Base-by-base conservation (phyloP, 78 protist species). In the Polysphondylium violaceum region DNA sequence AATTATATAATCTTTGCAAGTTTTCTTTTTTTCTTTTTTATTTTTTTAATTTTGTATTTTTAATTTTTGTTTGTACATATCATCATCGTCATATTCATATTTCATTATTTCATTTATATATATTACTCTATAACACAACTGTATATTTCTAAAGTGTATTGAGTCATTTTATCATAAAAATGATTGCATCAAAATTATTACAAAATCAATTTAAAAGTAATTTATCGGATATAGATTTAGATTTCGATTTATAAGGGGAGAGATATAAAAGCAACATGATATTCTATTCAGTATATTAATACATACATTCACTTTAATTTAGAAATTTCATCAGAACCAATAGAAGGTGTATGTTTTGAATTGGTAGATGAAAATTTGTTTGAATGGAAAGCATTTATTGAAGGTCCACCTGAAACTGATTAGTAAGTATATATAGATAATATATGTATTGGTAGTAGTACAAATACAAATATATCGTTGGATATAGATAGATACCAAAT, bases 331-430 rank as follows among this genome's bases (percentile, higher is more conserved):
- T 63, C 85, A 40, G 93, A 87, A 36, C 93, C 93, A 29, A 41
- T 87, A 8, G 93, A 87, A 7, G 93, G 93, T 23, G 63, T 35
- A 40, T 2, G 56, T 40, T 41, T 87, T 38, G 87, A 76, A 16
- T 36, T 69, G 8, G 83, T 69, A 12, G 94, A 74, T n/a, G 77
- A 60, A 3, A 53, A 88, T 27, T n/a, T 88, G 35, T 77, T 53
- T 63, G 55, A 51, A 38, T 88, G 94, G 94, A 50, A 43, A 35
- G 77, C 86, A 44, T 75, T 58, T 41, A 29, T 93, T 25, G 89
- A 79, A 31, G 96, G 96, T 35, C 93, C 96, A 53, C 50, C 79
- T 31, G 76, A 77, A 25, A 83, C 93, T 6, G 76, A 74, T 23
- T 93, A 83, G 94, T 90, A 55, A 17, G 88, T 50, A 40, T 16